Conservation (phyloP, 2,329 filamentous ascomycete species). For the Diaporthe aspalathi region DNA sequence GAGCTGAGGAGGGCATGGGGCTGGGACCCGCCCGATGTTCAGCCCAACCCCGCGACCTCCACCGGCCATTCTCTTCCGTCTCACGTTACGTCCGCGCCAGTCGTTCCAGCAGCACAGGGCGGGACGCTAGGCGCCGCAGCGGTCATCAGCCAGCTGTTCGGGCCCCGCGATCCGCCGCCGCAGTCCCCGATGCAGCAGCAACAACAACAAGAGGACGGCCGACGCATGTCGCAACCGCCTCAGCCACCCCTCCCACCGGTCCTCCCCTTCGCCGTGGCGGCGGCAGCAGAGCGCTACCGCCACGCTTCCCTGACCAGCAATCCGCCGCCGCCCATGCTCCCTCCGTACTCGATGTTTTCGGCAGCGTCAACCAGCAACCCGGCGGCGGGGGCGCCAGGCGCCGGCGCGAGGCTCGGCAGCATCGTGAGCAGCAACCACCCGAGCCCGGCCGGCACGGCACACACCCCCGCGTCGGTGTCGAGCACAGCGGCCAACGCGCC, state of each 20-base stretch:
- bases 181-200: constrained; percentile 16
- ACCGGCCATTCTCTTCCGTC: constrained; percentile 5
- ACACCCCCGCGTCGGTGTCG: constrained; percentile 35
- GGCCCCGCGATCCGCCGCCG: background rate
- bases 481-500: constrained; percentile 40
- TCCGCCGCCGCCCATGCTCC: constrained; percentile 32
- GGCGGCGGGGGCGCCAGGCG: background rate
- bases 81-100: constrained; percentile 3
- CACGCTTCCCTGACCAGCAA: constrained; percentile 29
- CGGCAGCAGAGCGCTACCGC: constrained; percentile 39
- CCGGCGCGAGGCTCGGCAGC: constrained; percentile 24
- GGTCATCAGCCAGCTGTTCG: constrained; percentile 32
- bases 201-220: constrained; percentile 16
- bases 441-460: constrained; percentile 34
- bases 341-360: constrained; percentile 19
- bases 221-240: constrained; percentile 17
- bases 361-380: background rate
- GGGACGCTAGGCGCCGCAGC: constrained; percentile 13
- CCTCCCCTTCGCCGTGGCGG: constrained; percentile 34
- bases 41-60: background rate
- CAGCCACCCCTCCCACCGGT: constrained; percentile 36
- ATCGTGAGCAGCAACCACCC: constrained; percentile 30
- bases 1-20: constrained; percentile 83
- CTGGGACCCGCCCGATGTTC: constrained; percentile 61
- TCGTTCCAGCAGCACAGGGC: constrained; percentile 21